Conservation (phyloP, 148 eudicot genomes). For the Camellia japonica region DNA sequence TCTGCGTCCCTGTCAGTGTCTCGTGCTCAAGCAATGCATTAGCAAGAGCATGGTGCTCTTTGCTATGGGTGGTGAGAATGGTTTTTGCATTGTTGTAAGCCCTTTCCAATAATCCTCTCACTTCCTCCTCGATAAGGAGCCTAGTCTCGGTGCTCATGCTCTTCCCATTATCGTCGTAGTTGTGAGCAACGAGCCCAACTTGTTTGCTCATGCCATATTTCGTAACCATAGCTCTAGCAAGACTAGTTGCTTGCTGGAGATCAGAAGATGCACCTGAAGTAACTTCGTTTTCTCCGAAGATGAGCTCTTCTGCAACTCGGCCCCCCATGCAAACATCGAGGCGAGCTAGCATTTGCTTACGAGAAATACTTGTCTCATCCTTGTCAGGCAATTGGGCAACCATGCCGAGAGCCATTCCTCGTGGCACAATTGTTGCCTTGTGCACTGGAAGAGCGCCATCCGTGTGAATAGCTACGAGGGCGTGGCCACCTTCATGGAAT, state of each 20-base stretch:
- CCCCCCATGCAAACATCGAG: conserved; percentile 98
- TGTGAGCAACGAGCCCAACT: conserved; percentile 88
- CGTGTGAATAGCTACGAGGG: conserved; percentile 88
- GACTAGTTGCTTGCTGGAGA: conserved; percentile 75
- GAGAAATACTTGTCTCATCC: conserved; percentile 78
- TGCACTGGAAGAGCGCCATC: conserved; percentile 94
- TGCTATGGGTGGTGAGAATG: conserved; percentile 65
- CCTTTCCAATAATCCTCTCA: conserved; percentile 53
- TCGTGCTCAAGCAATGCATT: conserved; percentile 78
- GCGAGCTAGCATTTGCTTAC: conserved; percentile 96
- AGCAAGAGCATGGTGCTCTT: conserved; percentile 90
- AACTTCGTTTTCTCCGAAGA: conserved; percentile 91
- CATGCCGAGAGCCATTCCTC: conserved; percentile 93
- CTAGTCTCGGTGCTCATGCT: conserved; percentile 98
- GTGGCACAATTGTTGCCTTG: conserved; percentile 95
- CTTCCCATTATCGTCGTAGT: conserved; percentile 90
- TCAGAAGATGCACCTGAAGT: conserved; percentile 90
- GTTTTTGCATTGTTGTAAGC: conserved; percentile 85
- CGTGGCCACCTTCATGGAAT: conserved; percentile 96
- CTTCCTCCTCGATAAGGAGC: conserved; percentile 84
- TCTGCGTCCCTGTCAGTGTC: conserved; percentile 77
- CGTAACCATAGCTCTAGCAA: conserved; percentile 92
- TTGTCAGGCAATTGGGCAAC: conserved; percentile 88
- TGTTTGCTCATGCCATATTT: conserved; percentile 88
- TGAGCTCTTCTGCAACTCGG: conserved; percentile 93